A percentile compares a stretch with the other conserved stretches of the same genome.
Evolutionary conservation across 805 yeast species (phyloP).

Genomic region (Candida vartiovaarae): DNA sequence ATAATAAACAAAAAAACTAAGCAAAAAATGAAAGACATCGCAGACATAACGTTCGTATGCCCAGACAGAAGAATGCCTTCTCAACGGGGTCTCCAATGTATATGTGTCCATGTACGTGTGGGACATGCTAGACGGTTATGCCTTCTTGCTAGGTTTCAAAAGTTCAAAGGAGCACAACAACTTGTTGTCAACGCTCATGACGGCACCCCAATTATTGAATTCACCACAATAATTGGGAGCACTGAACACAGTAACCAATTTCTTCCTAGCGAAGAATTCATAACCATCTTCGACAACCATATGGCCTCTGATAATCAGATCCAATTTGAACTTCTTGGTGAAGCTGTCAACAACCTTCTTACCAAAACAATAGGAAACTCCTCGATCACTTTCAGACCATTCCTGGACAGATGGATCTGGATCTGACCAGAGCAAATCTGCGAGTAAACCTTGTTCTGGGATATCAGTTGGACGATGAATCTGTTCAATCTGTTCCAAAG

Average conservation of each 20-base stretch:
- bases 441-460: conserved; percentile 71
- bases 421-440: conserved; percentile 80
- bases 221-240: conserved; percentile 70
- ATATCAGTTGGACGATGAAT: conserved; percentile 79
- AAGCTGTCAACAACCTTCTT: conserved; percentile 67
- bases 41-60: too few species aligned
- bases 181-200: conserved; percentile 92
- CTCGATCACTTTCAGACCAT: conserved; percentile 81
- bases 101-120: too few species aligned
- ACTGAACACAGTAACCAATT: conserved; percentile 69
- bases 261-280: conserved; percentile 69
- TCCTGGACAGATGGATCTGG: conserved; percentile 53
- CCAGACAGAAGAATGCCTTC: too few species aligned
- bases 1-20: too few species aligned
- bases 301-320: conserved; percentile 74
- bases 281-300: conserved; percentile 90
- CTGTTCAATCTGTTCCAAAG: conserved; percentile 59
- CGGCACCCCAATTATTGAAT: conserved; percentile 91
- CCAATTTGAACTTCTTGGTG: conserved; percentile 60
- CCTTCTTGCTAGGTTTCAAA: conserved; percentile 54
- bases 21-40: too few species aligned
- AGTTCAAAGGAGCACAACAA: conserved; percentile 89
- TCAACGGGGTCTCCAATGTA: too few species aligned
- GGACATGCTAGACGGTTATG: neutral
- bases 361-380: conserved; percentile 75